Conservation (phyloP, 2,329 filamentous ascomycete species). For the Diplocarpon rosae region DNA sequence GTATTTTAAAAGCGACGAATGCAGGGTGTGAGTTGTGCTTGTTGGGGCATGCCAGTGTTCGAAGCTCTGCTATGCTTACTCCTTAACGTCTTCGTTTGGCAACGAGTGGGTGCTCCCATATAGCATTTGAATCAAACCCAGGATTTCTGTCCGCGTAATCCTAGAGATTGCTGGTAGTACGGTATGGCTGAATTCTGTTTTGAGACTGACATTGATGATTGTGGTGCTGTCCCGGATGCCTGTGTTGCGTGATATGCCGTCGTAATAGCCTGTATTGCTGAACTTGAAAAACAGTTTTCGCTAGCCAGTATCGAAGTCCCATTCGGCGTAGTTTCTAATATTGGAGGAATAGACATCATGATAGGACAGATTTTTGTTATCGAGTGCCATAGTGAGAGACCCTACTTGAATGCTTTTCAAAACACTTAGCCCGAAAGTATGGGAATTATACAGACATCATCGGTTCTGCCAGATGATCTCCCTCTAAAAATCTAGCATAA, state of each 20-base stretch:
- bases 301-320: slow-evolving; percentile 30
- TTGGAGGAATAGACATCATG: slow-evolving; percentile 3
- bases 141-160: slow-evolving; percentile 16
- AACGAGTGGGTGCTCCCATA: slow-evolving; percentile 11
- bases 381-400: slow-evolving; percentile 7
- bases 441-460: no score
- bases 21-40: slow-evolving; percentile 6
- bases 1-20: slow-evolving; percentile 11
- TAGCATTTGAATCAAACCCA: slow-evolving; percentile 7
- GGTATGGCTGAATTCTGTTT: slow-evolving; percentile 25
- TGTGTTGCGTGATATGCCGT: slow-evolving; percentile 29
- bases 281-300: slow-evolving; percentile 30
- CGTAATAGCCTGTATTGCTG: slow-evolving; percentile 30
- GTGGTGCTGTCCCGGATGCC: slow-evolving; percentile 23
- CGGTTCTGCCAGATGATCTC: slow-evolving; percentile 33
- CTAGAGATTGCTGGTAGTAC: slow-evolving; percentile 24
- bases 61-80: slow-evolving; percentile 10
- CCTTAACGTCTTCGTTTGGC: slow-evolving; percentile 9
- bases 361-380: slow-evolving; percentile 15
- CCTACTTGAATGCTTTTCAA: slow-evolving; percentile 9
- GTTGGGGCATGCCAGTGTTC: slow-evolving; percentile 4
- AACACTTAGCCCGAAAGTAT: slow-evolving; percentile 27
- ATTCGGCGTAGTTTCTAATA: no score
- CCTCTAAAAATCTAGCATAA: no score
- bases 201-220: slow-evolving; percentile 22